Conservation (phyloP, 2,329 filamentous ascomycete genomes). For the Amphichorda felina region DNA sequence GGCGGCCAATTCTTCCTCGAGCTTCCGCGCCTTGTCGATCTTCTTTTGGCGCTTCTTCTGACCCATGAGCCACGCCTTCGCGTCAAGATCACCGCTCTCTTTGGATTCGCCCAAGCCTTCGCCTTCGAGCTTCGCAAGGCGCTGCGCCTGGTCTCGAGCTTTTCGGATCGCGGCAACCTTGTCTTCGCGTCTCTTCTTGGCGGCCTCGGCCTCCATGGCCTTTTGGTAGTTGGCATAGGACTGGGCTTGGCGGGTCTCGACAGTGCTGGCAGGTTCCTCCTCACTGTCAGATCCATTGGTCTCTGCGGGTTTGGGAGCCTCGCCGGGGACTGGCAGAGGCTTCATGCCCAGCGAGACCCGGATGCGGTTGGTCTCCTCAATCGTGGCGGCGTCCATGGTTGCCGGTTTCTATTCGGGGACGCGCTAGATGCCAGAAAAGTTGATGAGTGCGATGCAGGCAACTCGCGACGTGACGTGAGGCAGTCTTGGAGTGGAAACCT, state of each 20-base stretch:
- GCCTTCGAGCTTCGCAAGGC: slow-evolving; percentile 65
- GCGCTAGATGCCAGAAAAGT: neutral
- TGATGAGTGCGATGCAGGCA: neutral
- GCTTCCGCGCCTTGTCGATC: slow-evolving; percentile 63
- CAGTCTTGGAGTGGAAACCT: neutral
- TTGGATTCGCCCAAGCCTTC: slow-evolving; percentile 71
- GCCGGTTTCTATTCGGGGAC: no score
- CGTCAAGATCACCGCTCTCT: slow-evolving; percentile 55
- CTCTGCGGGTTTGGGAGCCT: slow-evolving; percentile 26
- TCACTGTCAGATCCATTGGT: slow-evolving; percentile 39
- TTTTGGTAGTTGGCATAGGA: slow-evolving; percentile 63
- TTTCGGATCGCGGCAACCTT: slow-evolving; percentile 76
- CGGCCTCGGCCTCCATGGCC: slow-evolving; percentile 56
- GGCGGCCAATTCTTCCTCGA: slow-evolving; percentile 67
- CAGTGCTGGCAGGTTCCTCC: slow-evolving; percentile 66
- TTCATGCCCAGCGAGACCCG: slow-evolving; percentile 82
- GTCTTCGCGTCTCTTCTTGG: slow-evolving; percentile 69
- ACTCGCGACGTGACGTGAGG: neutral
- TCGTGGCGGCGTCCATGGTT: slow-evolving; percentile 56
- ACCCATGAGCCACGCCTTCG: slow-evolving; percentile 75
- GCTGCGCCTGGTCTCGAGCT: slow-evolving; percentile 73
- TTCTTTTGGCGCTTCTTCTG: slow-evolving; percentile 93
- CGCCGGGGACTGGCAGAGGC: slow-evolving; percentile 73
- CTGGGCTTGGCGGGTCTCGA: slow-evolving; percentile 68
- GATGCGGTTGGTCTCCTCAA: slow-evolving; percentile 90